Percentiles rank a stretch among this genome's conserved stretches.
phyloP scores from a whole-genome alignment of 345 rosid species.

The Aquilaria yunnanensis region DNA sequence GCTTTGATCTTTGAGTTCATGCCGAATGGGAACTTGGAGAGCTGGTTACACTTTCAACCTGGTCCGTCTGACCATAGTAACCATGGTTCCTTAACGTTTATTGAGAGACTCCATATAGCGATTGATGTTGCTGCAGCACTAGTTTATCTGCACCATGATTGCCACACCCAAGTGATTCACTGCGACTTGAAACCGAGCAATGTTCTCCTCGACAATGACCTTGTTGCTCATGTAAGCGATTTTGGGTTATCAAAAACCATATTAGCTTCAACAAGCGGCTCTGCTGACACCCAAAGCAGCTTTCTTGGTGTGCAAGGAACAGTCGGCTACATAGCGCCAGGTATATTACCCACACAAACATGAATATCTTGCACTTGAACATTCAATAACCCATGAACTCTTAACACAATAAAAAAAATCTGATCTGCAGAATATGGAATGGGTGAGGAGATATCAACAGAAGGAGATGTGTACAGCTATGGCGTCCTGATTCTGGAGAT shows the following conservation, averaged over 20 bases:
- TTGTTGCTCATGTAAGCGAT: constrained; percentile 5
- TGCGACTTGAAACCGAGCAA: constrained; percentile 19
- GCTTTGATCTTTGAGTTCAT: constrained; percentile 15
- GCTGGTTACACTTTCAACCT: neutral
- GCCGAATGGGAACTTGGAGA: constrained; percentile 7
- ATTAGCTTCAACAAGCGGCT: neutral
- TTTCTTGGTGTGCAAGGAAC: constrained; percentile 4
- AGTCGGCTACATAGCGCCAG: constrained; percentile 18
- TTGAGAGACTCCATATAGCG: constrained; percentile 2
- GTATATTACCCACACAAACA: neutral
- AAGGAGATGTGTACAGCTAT: constrained; percentile 22
- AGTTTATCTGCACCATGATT: constrained; percentile 10
- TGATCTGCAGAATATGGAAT: constrained; percentile 21
- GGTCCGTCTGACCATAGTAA: no score
- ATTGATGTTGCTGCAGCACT: constrained; percentile 11
- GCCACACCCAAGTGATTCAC: constrained; percentile 9
- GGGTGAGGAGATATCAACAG: constrained; percentile 15
- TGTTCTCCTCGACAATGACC: constrained; percentile 8
- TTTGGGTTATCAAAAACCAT: constrained; percentile 1
- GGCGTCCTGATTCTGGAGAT: constrained; percentile 25
- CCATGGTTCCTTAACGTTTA: no score
- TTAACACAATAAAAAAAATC: no score
- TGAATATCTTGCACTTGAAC: neutral
- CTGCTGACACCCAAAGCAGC: neutral
- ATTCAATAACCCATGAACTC: neutral